Evolutionary conservation across 768 basidiomycete genomes (phyloP).

Genomic region (Boletus tylopilopsis): DNA sequence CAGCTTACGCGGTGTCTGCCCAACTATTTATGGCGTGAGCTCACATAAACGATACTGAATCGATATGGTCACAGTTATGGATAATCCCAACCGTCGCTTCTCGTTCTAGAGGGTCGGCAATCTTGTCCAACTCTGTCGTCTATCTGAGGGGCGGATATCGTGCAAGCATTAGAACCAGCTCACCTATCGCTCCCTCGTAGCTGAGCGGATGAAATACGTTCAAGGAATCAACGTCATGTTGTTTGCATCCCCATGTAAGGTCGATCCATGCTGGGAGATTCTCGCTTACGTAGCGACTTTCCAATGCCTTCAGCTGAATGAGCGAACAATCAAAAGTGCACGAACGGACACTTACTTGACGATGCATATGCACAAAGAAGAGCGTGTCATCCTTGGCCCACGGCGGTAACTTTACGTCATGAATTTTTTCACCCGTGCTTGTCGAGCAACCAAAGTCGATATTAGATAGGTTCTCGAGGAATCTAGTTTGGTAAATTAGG

Average conservation of each 20-base stretch:
- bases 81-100: constrained; percentile 95
- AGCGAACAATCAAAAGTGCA: not conserved
- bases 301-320: constrained; percentile 57
- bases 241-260: constrained; percentile 86
- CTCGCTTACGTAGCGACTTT: constrained; percentile 83
- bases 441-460: constrained; percentile 78
- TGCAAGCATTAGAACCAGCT: not conserved
- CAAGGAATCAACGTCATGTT: constrained; percentile 68
- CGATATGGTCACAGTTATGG: constrained; percentile 71
- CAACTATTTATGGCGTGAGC: constrained; percentile 47
- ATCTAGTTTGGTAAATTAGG: constrained; percentile 43
- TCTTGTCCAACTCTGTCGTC: constrained; percentile 71
- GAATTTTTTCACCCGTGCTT: constrained; percentile 71
- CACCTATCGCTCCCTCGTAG: constrained; percentile 87
- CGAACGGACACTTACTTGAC: constrained; percentile 47
- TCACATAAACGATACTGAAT: not conserved
- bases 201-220: constrained; percentile 94
- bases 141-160: not conserved
- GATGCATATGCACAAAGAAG: constrained; percentile 75
- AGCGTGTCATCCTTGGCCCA: constrained; percentile 88
- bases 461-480: constrained; percentile 75
- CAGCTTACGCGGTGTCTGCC: constrained; percentile 87
- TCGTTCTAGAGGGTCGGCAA: constrained; percentile 81
- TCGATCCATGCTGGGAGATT: constrained; percentile 90
- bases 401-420: constrained; percentile 83